These are phyloP conservation scores for Herpetospermum pedunculosum DNA, from an alignment of 306 rosid genomes.

Conservation along the genomic window DNA sequence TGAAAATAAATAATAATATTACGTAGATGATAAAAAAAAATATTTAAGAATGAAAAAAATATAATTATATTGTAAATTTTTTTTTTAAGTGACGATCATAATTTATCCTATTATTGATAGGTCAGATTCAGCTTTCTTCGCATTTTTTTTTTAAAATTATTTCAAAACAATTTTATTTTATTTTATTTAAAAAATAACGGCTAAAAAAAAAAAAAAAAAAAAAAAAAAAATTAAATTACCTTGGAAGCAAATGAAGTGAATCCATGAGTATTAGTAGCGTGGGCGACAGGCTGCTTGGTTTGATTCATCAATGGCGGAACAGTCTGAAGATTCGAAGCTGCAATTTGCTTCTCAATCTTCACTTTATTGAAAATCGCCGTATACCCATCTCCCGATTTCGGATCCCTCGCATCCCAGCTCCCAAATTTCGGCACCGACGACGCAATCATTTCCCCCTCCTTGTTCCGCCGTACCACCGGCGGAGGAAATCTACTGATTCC, in stretches of 20 bases:
- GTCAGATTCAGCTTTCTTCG: too few species aligned
- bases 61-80: too few species aligned
- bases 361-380: constrained; percentile 22
- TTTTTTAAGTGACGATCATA: too few species aligned
- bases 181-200: too few species aligned
- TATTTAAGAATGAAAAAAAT: too few species aligned
- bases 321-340: not conserved
- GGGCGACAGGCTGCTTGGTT: not conserved
- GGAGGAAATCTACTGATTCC: constrained; percentile 4
- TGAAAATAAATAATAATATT: too few species aligned
- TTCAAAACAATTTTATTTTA: too few species aligned
- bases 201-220: not conserved
- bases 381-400: constrained; percentile 36
- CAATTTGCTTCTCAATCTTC: constrained; percentile 22
- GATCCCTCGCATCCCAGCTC: constrained; percentile 39
- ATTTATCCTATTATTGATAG: too few species aligned
- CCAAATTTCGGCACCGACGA: constrained; percentile 43
- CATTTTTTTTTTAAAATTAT: too few species aligned
- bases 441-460: constrained; percentile 12
- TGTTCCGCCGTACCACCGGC: not conserved
- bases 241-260: not conserved
- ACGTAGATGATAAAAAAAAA: too few species aligned
- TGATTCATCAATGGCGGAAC: not conserved
- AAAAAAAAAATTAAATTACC: not conserved
- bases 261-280: not conserved